phyloP scores from a whole-genome alignment of 257 asterid species.

The Penstemon eatonii region DNA sequence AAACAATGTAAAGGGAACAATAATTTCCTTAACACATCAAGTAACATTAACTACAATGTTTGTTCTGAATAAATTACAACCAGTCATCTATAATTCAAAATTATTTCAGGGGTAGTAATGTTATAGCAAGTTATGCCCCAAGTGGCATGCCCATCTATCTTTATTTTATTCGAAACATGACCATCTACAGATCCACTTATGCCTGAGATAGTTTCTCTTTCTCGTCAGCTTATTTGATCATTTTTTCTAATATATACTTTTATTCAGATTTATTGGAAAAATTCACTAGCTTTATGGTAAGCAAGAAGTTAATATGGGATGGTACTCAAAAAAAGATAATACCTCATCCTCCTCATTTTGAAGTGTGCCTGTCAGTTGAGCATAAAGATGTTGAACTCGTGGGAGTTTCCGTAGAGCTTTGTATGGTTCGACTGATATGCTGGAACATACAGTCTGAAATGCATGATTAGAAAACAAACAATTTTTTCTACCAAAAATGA shows the following conservation, averaged over 20 bases:
- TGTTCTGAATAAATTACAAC: background rate
- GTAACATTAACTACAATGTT: background rate
- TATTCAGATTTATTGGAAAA: background rate
- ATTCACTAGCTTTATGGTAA: background rate
- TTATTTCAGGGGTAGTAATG: background rate
- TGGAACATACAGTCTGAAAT: constrained; percentile 65
- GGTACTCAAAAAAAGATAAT: constrained; percentile 19
- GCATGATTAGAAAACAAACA: constrained; percentile 1
- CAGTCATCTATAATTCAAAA: background rate
- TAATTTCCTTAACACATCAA: constrained; percentile 1
- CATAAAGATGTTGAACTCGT: constrained; percentile 93
- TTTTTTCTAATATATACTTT: background rate
- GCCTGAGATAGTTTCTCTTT: too few species aligned
- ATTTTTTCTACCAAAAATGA: too few species aligned
- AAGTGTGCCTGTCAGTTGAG: constrained; percentile 68
- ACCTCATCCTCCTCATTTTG: constrained; percentile 87
- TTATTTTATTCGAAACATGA: too few species aligned
- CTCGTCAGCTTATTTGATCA: background rate
- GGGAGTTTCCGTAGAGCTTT: constrained; percentile 81
- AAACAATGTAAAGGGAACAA: background rate
- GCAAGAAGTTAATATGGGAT: background rate
- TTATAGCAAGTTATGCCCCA: background rate
- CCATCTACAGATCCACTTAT: too few species aligned
- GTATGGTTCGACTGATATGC: constrained; percentile 63
- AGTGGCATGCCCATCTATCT: background rate